Percentiles rank a stretch among this genome's conserved stretches.
phyloP scores from a whole-genome alignment of 495 filamentous ascomycete species.

The Aeminium ludgeri region DNA sequence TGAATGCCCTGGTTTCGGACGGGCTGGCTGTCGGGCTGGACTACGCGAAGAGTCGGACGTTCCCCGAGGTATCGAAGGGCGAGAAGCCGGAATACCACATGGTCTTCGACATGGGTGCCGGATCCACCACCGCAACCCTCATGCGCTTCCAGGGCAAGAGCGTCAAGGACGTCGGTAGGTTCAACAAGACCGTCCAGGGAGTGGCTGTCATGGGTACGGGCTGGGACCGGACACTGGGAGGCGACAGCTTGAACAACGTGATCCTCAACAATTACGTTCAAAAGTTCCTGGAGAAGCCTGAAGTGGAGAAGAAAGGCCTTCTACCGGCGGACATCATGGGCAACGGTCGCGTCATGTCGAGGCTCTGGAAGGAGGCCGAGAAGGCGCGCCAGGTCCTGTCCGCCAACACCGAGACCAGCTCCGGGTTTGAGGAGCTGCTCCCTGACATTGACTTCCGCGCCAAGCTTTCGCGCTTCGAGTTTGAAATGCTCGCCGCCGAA shows the following conservation, averaged over 20 bases:
- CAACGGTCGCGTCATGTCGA: slow-evolving; percentile 72
- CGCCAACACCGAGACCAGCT: slow-evolving; percentile 67
- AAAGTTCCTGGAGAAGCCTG: slow-evolving; percentile 54
- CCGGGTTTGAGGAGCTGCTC: slow-evolving; percentile 73
- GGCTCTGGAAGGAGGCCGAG: slow-evolving; percentile 84
- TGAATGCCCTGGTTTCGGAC: slow-evolving; percentile 73
- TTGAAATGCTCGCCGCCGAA: slow-evolving; percentile 62
- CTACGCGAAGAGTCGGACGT: slow-evolving; percentile 80
- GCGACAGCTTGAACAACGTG: slow-evolving; percentile 72
- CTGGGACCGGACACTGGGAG: slow-evolving; percentile 81
- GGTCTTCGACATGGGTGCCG: slow-evolving; percentile 95
- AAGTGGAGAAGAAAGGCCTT: slow-evolving; percentile 50
- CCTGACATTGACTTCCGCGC: slow-evolving; percentile 88
- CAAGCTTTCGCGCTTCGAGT: slow-evolving; percentile 64
- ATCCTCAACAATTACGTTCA: slow-evolving; percentile 76
- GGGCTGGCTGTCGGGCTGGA: slow-evolving; percentile 86
- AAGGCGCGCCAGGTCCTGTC: slow-evolving; percentile 76
- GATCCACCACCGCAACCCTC: slow-evolving; percentile 89
- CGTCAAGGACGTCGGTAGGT: slow-evolving; percentile 83
- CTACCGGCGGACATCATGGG: slow-evolving; percentile 39
- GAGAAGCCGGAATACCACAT: slow-evolving; percentile 83
- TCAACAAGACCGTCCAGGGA: slow-evolving; percentile 94
- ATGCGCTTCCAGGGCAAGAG: slow-evolving; percentile 73
- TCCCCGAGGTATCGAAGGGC: slow-evolving; percentile 67
- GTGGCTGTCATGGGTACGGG: slow-evolving; percentile 69